Evolutionary conservation across 2,329 filamentous ascomycete genomes (phyloP).

Genomic region (Helotiales sp.): DNA sequence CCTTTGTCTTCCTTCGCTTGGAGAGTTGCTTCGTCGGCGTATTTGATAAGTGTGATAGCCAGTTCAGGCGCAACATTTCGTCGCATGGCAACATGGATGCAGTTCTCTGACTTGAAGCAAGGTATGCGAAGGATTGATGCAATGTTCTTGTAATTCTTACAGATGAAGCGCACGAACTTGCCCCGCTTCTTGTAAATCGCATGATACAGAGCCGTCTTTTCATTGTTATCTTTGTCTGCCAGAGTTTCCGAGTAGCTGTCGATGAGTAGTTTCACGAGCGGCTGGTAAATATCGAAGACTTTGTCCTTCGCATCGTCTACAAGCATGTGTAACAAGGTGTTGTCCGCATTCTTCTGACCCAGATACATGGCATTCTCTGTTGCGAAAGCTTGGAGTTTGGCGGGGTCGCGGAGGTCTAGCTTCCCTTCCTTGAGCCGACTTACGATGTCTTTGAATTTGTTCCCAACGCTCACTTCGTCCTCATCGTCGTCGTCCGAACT

Average conservation of each 20-base stretch:
- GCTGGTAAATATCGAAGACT: constrained; percentile 13
- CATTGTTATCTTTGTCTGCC: constrained; percentile 22
- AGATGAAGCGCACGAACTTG: constrained; percentile 22
- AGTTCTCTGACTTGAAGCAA: constrained; percentile 21
- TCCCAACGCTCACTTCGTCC: constrained; percentile 17
- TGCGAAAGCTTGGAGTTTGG: constrained; percentile 11
- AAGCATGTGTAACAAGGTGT: constrained; percentile 20
- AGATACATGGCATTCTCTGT: neutral
- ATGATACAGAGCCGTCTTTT: constrained; percentile 33
- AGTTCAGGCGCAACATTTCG: constrained; percentile 10
- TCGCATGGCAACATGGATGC: constrained; percentile 24
- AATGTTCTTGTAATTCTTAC: constrained; percentile 23
- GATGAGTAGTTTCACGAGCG: constrained; percentile 20
- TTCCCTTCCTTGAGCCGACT: constrained; percentile 14
- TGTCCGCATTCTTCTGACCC: constrained; percentile 12
- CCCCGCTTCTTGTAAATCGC: constrained; percentile 27
- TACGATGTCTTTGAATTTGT: constrained; percentile 21
- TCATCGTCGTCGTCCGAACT: constrained; percentile 18
- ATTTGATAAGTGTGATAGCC: constrained; percentile 18
- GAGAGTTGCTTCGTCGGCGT: constrained; percentile 16
- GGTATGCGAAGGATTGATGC: constrained; percentile 18
- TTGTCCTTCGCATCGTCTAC: constrained; percentile 15
- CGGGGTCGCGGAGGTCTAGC: constrained; percentile 10
- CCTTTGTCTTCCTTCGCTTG: constrained; percentile 23
- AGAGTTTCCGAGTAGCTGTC: constrained; percentile 16